phyloP scores from a whole-genome alignment of 108 stramenopile species.

The Nitzschia inconspicua region DNA sequence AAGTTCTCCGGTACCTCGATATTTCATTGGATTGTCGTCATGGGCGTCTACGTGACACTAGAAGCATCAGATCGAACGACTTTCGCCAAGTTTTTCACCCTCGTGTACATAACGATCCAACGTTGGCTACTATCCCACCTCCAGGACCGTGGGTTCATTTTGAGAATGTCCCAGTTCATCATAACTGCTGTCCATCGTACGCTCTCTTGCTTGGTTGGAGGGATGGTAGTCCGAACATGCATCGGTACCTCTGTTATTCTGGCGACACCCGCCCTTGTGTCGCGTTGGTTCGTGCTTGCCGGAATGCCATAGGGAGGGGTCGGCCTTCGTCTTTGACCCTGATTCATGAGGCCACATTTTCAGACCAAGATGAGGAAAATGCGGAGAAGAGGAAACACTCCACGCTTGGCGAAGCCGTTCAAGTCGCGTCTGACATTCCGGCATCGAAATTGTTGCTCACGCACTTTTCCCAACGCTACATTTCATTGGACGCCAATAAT shows the following conservation, averaged over 20 bases:
- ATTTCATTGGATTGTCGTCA: conserved; percentile 10
- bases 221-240: background rate
- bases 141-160: conserved; percentile 50
- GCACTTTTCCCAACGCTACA: conserved; percentile 92
- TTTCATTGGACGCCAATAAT: background rate
- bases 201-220: conserved; percentile 50
- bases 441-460: conserved; percentile 81
- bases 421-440: conserved; percentile 69
- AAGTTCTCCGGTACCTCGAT: conserved; percentile 39
- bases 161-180: conserved; percentile 60
- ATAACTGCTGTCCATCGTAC: conserved; percentile 60
- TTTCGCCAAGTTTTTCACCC: conserved; percentile 10
- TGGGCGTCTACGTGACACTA: background rate
- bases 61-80: background rate
- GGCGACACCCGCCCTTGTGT: conserved; percentile 77
- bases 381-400: conserved; percentile 88
- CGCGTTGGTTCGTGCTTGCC: conserved; percentile 48
- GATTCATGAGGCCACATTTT: conserved; percentile 98
- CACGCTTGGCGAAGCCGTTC: conserved; percentile 88
- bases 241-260: conserved; percentile 51
- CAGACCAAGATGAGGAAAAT: conserved; percentile 82
- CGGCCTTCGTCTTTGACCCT: background rate
- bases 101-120: conserved; percentile 12
- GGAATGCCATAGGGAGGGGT: background rate
- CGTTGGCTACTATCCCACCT: conserved; percentile 5